Conservation (phyloP, 208 protist genomes). For the Trypanosomatidae sp. region DNA sequence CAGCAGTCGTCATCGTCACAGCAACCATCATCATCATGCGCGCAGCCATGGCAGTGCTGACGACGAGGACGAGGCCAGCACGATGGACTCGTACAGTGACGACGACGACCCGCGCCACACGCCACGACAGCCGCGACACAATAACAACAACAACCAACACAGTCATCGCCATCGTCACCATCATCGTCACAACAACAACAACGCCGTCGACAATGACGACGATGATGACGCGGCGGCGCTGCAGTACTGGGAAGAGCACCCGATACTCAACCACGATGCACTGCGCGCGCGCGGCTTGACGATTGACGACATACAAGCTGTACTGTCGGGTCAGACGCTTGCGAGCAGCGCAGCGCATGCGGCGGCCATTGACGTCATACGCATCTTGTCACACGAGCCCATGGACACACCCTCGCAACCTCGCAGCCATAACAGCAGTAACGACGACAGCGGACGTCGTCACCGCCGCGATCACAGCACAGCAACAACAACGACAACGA, state of each 20-base stretch:
- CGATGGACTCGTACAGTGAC: not conserved
- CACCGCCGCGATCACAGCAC: not conserved
- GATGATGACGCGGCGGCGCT: slow-evolving; percentile 4
- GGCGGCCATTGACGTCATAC: slow-evolving; percentile 65
- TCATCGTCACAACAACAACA: not conserved
- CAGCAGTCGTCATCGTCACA: too few relatives aligned
- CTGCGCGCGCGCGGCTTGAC: slow-evolving; percentile 54
- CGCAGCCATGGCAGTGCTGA: not conserved
- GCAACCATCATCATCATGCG: not conserved
- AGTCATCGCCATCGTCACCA: not conserved
- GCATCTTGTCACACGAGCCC: slow-evolving; percentile 47
- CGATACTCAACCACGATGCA: slow-evolving; percentile 44
- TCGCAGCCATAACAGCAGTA: not conserved
- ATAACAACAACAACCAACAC: not conserved
- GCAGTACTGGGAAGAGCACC: slow-evolving; percentile 54
- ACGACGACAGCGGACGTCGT: not conserved
- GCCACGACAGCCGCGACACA: too few relatives aligned
- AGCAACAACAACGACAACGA: not conserved
- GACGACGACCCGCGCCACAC: too few relatives aligned
- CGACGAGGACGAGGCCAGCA: slow-evolving; percentile 1
- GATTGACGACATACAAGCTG: slow-evolving; percentile 48
- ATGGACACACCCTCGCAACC: not conserved
- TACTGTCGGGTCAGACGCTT: slow-evolving; percentile 43
- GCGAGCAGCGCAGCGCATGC: slow-evolving; percentile 26
- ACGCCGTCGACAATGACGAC: slow-evolving; percentile 6